These are phyloP conservation scores for Thraustotheca clavata DNA, from an alignment of 352 stramenopile genomes.

Conservation along the genomic window DNA sequence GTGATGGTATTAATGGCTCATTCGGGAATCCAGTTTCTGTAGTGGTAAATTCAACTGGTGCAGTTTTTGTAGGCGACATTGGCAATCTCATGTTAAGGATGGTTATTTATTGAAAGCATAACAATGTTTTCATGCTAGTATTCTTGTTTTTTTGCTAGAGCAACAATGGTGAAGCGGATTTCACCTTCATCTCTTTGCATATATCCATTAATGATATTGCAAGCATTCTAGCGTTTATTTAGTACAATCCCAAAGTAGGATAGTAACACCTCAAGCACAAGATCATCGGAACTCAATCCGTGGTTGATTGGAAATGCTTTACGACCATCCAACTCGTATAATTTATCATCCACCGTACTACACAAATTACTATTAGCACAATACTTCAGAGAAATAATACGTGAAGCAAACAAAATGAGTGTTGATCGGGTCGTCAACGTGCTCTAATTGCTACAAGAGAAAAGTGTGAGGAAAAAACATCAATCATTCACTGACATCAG, in stretches of 20 bases:
- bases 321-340: slow-evolving; percentile 95
- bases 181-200: slow-evolving; percentile 92
- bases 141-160: slow-evolving; percentile 66
- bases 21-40: slow-evolving; percentile 12
- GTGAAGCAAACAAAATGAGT: slow-evolving; percentile 97
- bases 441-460: slow-evolving; percentile 61
- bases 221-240: slow-evolving; percentile 55
- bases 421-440: slow-evolving; percentile 88
- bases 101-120: slow-evolving; percentile 3
- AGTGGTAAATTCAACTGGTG: not conserved
- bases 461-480: not conserved
- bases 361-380: not conserved
- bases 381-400: slow-evolving; percentile 19
- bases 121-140: slow-evolving; percentile 22
- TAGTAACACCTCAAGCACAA: slow-evolving; percentile 61
- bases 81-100: slow-evolving; percentile 16
- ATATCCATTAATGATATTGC: slow-evolving; percentile 86
- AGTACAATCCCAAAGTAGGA: not conserved
- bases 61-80: slow-evolving; percentile 11
- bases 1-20: slow-evolving; percentile 2
- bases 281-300: slow-evolving; percentile 73
- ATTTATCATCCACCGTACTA: slow-evolving; percentile 78
- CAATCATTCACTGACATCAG: slow-evolving; percentile 35
- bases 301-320: slow-evolving; percentile 93
- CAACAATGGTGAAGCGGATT: slow-evolving; percentile 92